Evolutionary conservation across 108 stramenopile genomes (phyloP).

Genomic region (Skeletonema marinoi): DNA sequence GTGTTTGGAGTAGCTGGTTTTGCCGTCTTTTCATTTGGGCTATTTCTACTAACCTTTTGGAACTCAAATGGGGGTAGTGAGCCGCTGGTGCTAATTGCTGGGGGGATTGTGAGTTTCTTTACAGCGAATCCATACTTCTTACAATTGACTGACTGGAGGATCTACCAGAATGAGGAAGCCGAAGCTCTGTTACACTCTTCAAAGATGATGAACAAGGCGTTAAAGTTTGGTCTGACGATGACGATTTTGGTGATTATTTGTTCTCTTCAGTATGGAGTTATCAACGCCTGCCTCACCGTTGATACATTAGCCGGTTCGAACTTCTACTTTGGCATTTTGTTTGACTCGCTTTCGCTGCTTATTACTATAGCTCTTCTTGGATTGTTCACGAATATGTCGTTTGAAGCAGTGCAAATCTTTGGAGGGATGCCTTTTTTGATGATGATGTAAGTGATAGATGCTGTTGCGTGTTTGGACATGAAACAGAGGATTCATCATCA

Average conservation of each 20-base stretch:
- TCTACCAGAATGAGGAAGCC: slow-evolving; percentile 62
- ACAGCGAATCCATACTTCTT: slow-evolving; percentile 67
- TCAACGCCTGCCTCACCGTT: slow-evolving; percentile 28
- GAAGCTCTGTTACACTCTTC: slow-evolving; percentile 71
- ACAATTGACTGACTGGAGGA: slow-evolving; percentile 65
- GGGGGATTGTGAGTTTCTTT: slow-evolving; percentile 60
- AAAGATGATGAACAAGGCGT: slow-evolving; percentile 53
- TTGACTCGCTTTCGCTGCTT: slow-evolving; percentile 53
- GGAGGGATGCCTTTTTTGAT: slow-evolving; percentile 62
- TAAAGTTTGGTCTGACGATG: slow-evolving; percentile 52
- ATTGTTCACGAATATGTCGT: slow-evolving; percentile 55
- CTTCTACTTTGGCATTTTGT: slow-evolving; percentile 58
- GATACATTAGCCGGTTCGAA: slow-evolving; percentile 22
- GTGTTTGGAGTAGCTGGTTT: slow-evolving; percentile 49
- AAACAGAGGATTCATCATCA: not conserved
- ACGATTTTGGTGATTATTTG: slow-evolving; percentile 47
- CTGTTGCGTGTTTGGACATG: not conserved
- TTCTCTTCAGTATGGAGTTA: slow-evolving; percentile 41
- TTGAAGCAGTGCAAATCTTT: slow-evolving; percentile 65
- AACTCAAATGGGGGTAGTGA: slow-evolving; percentile 45
- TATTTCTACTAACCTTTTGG: slow-evolving; percentile 65
- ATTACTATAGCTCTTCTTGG: slow-evolving; percentile 58
- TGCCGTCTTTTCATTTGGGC: slow-evolving; percentile 45
- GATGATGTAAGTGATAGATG: slow-evolving; percentile 36
- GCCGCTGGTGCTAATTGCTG: slow-evolving; percentile 57